Evolutionary conservation across 2,329 filamentous ascomycete species (phyloP), one percentile per base, ranked within the genome.

Genomic region (Apiospora hydei): DNA sequence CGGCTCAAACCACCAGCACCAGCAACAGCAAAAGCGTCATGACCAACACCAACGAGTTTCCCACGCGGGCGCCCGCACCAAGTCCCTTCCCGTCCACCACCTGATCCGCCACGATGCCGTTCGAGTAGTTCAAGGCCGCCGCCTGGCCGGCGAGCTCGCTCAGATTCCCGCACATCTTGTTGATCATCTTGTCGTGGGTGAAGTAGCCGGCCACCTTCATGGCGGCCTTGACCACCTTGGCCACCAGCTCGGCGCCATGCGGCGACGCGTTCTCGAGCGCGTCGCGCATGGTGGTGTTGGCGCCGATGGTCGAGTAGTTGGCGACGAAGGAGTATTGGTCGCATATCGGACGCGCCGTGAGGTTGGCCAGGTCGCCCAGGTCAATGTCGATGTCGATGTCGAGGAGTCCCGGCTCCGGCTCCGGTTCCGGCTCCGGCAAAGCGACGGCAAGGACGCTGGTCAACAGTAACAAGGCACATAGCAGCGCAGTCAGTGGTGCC

Each of bases 271-370:
- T 18, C n/a, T 11, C 5, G n/a, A 68, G 41, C 5, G 66, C 66
- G 26, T 44, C 66, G 66, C 66, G 66, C 43, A 68, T 26, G 13
- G 41, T 68, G 6, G 66, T 6, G 66, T 68, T 68, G 66, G 41
- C 41, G 66, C 41, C 46, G 68, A 69, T 51, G 68, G 47, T 47
- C 10, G 68, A 69, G 68, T 69, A 69, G 68, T 69, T 69, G 3
- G 68, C 68, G 44, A 69, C 16, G 68, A 51, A 41, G 38, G 68
- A 34, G 68, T 69, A 69, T 34, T 64, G 57, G 57, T 64, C 30
- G 34, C 57, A 64, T 18, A 64, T 7, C 18, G 57, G 57, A 8
- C 57, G 57, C 34, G 34, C 18, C 2, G 57, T 64, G 57, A 64
- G 57, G 57, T 41, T 41, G 34, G 21, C 34, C 21, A 64, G 30